Base-by-base conservation (phyloP, 495 filamentous ascomycete species). In the Talaromyces wortmannii region DNA sequence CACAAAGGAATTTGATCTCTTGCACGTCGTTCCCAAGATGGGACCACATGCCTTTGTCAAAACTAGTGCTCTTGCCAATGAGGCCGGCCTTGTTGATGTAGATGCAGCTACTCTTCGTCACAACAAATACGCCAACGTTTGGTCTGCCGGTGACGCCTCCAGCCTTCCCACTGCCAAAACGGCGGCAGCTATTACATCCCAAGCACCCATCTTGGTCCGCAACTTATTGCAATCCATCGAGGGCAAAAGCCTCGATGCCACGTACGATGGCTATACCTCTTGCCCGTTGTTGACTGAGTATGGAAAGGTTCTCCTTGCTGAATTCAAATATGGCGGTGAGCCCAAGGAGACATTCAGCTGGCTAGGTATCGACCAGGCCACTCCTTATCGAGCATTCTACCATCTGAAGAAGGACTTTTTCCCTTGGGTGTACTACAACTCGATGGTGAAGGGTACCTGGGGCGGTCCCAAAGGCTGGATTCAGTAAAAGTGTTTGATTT, bases 391-490 rank as follows among this genome's bases (percentile, higher is more conserved):
- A 7, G 59, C 74, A 8, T 88, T 82, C 65, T 88, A 84, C 49
- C 69, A 86, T 53, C 54, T 88, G 50, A 88, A 88, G 76, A 88
- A 86, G 72, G 77, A 86, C 60, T 83, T 88, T 60, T 88, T 88
- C 74, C 83, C 83, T 0, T 84, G 81, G 82, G 83, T 85, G 47
- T 85, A 84, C 61, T 73, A 70, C 15, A 70, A 78, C 12, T 73
- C 69, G 7, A 80, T 83, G 79, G 73, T 84, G 10, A 83, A 81
- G 64, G 82, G 82, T 4, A 78, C 71, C n/a, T 85, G 82, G 82
- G 80, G 71, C 17, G 82, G 82, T 30, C 78, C 81, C 7, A 81
- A 81, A 64, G 82, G 82, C 5, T 83, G 69, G 67, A 63, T 65
- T 47, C 58, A 56, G 15, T 63, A 55, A n/a, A 57, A 13, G 36